Evolutionary conservation across 306 rosid species (phyloP).

Genomic region (Cicer cuneatum): DNA sequence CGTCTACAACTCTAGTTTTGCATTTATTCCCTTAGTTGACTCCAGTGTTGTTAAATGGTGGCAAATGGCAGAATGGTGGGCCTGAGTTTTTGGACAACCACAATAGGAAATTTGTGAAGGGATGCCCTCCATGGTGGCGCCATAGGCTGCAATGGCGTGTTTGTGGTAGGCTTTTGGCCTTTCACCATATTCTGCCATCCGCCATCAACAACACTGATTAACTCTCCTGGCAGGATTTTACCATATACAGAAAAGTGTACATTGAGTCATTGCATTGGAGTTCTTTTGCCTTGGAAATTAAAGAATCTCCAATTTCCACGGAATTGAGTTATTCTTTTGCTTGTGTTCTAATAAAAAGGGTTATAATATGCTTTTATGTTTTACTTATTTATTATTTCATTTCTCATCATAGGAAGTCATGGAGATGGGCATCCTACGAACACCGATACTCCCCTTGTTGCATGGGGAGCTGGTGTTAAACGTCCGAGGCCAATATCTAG

Average conservation of each 20-base stretch:
- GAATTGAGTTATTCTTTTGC: constrained; percentile 28
- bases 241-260: constrained; percentile 10
- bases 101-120: too few relatives aligned
- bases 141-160: too few relatives aligned
- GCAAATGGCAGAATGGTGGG: too few relatives aligned
- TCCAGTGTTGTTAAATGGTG: too few relatives aligned
- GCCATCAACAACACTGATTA: too few relatives aligned
- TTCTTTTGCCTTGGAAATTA: constrained; percentile 27
- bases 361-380: constrained; percentile 32
- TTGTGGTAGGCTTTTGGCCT: too few relatives aligned
- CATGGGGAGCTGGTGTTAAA: constrained; percentile 92
- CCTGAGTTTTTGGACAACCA: too few relatives aligned
- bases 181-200: too few relatives aligned
- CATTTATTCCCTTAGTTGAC: not conserved
- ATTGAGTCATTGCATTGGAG: not conserved
- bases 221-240: not conserved
- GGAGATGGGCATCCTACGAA: constrained; percentile 97
- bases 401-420: constrained; percentile 70
- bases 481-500: constrained; percentile 70
- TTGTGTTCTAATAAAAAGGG: constrained; percentile 20
- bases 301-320: constrained; percentile 30
- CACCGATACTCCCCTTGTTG: constrained; percentile 95
- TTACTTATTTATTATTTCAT: constrained; percentile 30
- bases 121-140: too few relatives aligned
- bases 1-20: not conserved